phyloP scores from a whole-genome alignment of 2,329 filamentous ascomycete species.

The Lizonia empirigonia region DNA sequence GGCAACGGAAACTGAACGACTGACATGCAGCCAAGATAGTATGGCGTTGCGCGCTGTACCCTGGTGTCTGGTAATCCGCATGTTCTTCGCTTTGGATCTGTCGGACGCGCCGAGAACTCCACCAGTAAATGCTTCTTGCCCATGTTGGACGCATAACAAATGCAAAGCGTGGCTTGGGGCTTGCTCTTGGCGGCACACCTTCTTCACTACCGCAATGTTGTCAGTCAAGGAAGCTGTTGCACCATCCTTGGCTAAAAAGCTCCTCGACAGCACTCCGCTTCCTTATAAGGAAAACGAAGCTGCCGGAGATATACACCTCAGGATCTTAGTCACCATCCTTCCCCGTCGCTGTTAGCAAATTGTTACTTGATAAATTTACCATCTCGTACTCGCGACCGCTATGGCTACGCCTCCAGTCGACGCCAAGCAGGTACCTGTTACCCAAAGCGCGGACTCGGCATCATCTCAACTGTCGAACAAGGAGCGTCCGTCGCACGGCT shows the following conservation, averaged over 20 bases:
- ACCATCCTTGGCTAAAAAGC: slow-evolving; percentile 22
- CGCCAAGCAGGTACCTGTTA: slow-evolving; percentile 25
- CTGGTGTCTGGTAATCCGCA: neutral
- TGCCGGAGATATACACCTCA: slow-evolving; percentile 13
- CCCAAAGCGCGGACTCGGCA: slow-evolving; percentile 21
- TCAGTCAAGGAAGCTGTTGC: slow-evolving; percentile 24
- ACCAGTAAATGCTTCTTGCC: neutral
- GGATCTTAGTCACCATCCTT: slow-evolving; percentile 8
- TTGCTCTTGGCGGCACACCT: slow-evolving; percentile 13
- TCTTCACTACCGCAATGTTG: slow-evolving; percentile 23
- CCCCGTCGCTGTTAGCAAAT: slow-evolving; percentile 9
- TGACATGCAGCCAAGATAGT: slow-evolving; percentile 9
- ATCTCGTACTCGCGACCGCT: slow-evolving; percentile 1
- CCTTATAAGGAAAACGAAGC: slow-evolving; percentile 22
- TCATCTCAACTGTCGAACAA: slow-evolving; percentile 18
- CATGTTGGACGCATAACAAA: slow-evolving; percentile 10
- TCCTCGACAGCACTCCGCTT: slow-evolving; percentile 8
- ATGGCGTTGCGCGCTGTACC: too few species aligned
- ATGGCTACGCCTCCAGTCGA: slow-evolving; percentile 22
- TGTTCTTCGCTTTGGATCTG: neutral
- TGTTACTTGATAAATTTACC: slow-evolving; percentile 13
- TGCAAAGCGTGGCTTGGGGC: slow-evolving; percentile 5
- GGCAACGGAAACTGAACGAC: neutral
- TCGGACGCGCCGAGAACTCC: neutral
- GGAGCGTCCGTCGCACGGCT: slow-evolving; percentile 17